A percentile compares a stretch with the other conserved stretches of the same genome.
Conservation (phyloP, 1,284 basidiomycete genomes). For the Entoloma clypeatum region DNA sequence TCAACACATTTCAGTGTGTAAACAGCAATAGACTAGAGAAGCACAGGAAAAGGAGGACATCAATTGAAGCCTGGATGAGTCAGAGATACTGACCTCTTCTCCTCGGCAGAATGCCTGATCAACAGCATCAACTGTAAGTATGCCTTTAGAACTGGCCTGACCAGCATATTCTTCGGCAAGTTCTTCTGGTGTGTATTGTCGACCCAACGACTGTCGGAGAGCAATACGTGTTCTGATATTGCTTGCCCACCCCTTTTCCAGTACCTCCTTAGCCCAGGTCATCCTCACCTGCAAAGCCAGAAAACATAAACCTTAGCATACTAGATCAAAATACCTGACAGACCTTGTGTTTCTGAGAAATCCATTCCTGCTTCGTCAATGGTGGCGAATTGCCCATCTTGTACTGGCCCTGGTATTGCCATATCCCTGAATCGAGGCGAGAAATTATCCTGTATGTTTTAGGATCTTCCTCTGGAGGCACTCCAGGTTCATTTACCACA, state of each 20-base stretch:
- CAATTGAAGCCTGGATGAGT: not conserved
- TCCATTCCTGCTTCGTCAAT: conserved; percentile 33
- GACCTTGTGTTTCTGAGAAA: conserved; percentile 17
- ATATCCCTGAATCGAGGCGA: conserved; percentile 17
- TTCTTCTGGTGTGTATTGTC: conserved; percentile 17
- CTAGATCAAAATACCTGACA: not conserved
- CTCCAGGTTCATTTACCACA: conserved; percentile 5
- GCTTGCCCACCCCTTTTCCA: conserved; percentile 18
- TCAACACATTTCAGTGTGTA: conserved; percentile 26
- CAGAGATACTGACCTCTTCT: conserved; percentile 18
- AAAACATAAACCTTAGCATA: not conserved
- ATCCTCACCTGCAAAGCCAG: conserved; percentile 16
- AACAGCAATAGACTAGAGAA: conserved; percentile 17
- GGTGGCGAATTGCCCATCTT: conserved; percentile 17
- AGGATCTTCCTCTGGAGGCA: not conserved
- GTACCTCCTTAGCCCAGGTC: conserved; percentile 21
- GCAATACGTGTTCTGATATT: conserved; percentile 14
- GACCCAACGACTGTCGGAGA: conserved; percentile 15
- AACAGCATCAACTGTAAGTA: conserved; percentile 20
- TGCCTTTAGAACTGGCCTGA: not conserved
- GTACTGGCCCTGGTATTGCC: conserved; percentile 37
- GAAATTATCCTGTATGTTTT: conserved; percentile 20
- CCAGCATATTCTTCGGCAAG: conserved; percentile 4
- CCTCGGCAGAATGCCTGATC: conserved; percentile 19
- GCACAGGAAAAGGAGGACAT: not conserved